These are phyloP conservation scores for Talaromyces piceae DNA, from an alignment of 2,329 filamentous ascomycete genomes.

Conservation along the genomic window DNA sequence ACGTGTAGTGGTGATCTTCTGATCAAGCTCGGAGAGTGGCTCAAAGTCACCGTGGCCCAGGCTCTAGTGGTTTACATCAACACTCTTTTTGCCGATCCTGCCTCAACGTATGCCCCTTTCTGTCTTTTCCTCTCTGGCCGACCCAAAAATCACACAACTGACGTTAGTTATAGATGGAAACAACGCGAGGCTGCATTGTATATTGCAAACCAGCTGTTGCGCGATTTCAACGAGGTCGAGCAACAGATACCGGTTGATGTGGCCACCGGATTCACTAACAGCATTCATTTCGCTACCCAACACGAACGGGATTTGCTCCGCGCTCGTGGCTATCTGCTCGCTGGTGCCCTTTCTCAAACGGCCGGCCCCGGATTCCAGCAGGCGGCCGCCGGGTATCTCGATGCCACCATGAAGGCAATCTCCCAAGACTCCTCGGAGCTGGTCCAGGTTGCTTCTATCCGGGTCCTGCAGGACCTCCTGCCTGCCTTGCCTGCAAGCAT, in stretches of 20 bases:
- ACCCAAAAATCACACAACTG: neutral
- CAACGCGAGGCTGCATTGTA: slow-evolving; percentile 74
- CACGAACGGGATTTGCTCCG: slow-evolving; percentile 68
- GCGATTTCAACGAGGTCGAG: slow-evolving; percentile 72
- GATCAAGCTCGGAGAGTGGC: slow-evolving; percentile 89
- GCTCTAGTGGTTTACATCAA: slow-evolving; percentile 72
- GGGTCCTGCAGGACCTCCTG: slow-evolving; percentile 66
- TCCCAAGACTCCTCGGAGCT: slow-evolving; percentile 72
- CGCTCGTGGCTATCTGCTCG: slow-evolving; percentile 79
- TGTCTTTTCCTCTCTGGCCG: slow-evolving; percentile 5
- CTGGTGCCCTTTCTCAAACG: slow-evolving; percentile 68
- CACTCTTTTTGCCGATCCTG: slow-evolving; percentile 54
- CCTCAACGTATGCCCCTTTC: slow-evolving; percentile 24
- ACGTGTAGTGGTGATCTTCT: slow-evolving; percentile 87
- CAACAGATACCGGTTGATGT: slow-evolving; percentile 63
- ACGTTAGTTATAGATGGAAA: slow-evolving; percentile 46
- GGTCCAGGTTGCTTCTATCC: slow-evolving; percentile 86
- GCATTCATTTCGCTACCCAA: slow-evolving; percentile 70
- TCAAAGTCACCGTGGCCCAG: slow-evolving; percentile 66
- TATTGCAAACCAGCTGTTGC: slow-evolving; percentile 74
- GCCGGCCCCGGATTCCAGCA: slow-evolving; percentile 48
- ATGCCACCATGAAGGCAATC: slow-evolving; percentile 65
- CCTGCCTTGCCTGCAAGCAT: slow-evolving; percentile 45
- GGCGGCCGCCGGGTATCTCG: slow-evolving; percentile 35
- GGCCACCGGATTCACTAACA: slow-evolving; percentile 66